Evolutionary conservation across 2,329 filamentous ascomycete species (phyloP).

Genomic region (Scortechinia acanthostroma): DNA sequence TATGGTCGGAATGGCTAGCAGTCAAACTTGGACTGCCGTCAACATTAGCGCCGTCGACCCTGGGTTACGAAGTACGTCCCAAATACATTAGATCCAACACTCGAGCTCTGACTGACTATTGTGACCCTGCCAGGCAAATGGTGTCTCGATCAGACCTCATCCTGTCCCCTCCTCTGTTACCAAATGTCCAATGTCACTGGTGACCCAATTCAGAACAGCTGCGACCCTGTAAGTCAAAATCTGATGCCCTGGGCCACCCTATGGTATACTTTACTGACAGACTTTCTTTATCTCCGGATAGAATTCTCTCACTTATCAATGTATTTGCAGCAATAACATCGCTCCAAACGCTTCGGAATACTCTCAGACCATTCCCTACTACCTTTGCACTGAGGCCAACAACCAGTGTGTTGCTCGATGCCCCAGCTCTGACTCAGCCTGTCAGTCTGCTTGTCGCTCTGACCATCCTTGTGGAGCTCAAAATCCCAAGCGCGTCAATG

Average conservation of each 20-base stretch:
- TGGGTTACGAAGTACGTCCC: no score
- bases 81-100: no score
- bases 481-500: constrained; percentile 41
- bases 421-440: constrained; percentile 34
- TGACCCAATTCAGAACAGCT: not conserved
- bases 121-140: no score
- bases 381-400: constrained; percentile 47
- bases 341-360: constrained; percentile 52
- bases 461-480: constrained; percentile 56
- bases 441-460: constrained; percentile 38
- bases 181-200: not conserved
- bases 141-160: not conserved
- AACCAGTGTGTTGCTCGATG: constrained; percentile 45
- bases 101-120: no score
- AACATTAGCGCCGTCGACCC: no score
- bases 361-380: constrained; percentile 56
- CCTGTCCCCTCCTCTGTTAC: not conserved
- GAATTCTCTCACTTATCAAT: constrained; percentile 40
- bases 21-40: not conserved
- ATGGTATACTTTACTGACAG: not conserved
- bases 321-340: constrained; percentile 43
- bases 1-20: not conserved
- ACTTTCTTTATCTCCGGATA: constrained; percentile 10
- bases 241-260: no score
- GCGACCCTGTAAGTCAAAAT: not conserved